Percentiles rank a stretch among this genome's conserved stretches.
Conservation (phyloP, 805 yeast genomes). For the Helenozyma rhizophorensis region DNA sequence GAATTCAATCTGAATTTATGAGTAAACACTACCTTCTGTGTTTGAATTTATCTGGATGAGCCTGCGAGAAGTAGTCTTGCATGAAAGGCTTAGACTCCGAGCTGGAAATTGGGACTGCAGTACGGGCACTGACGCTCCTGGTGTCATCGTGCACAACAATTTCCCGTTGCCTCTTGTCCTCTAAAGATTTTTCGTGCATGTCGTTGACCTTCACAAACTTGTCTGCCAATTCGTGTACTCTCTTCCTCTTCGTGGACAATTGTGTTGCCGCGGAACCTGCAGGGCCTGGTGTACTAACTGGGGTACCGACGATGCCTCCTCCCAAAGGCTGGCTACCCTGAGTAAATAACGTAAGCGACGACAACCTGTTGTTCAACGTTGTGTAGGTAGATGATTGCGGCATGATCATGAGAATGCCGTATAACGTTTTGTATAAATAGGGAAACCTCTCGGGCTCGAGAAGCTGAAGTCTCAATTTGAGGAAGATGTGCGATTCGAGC, state of each 20-base stretch:
- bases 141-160: slow-evolving; percentile 5
- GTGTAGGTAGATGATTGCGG: slow-evolving; percentile 92
- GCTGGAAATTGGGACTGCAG: slow-evolving; percentile 6
- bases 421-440: slow-evolving; percentile 77
- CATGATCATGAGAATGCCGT: slow-evolving; percentile 86
- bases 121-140: slow-evolving; percentile 4
- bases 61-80: slow-evolving; percentile 15
- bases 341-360: slow-evolving; percentile 41
- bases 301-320: too few relatives aligned
- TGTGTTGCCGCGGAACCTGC: slow-evolving; percentile 21
- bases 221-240: slow-evolving; percentile 40
- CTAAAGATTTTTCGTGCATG: slow-evolving; percentile 19
- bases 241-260: slow-evolving; percentile 33
- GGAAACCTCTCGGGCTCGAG: slow-evolving; percentile 82
- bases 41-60: slow-evolving; percentile 3
- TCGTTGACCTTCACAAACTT: slow-evolving; percentile 35
- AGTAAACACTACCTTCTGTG: too few relatives aligned
- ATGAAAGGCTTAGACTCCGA: slow-evolving; percentile 15
- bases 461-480: slow-evolving; percentile 80
- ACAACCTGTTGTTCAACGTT: slow-evolving; percentile 72
- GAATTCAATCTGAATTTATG: too few relatives aligned
- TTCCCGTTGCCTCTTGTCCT: slow-evolving; percentile 3
- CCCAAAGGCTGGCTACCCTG: slow-evolving; percentile 22
- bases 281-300: slow-evolving; percentile 13
- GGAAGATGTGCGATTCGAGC: slow-evolving; percentile 88